phyloP scores from a whole-genome alignment of 371 early-diverging fungal genomes.

The Choanephora cucurbitarum region DNA sequence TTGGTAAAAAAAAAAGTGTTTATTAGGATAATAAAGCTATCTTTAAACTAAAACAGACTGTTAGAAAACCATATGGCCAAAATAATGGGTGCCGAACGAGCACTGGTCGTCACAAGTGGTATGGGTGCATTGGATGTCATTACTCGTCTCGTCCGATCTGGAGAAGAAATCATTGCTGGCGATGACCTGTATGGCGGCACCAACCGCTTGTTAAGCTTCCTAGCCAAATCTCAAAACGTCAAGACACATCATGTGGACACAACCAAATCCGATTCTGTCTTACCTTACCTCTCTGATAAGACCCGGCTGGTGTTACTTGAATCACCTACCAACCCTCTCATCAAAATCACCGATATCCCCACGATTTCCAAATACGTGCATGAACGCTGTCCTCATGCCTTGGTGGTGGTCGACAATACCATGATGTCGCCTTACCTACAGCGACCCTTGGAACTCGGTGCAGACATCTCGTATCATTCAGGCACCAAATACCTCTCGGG shows the following conservation, averaged over 20 bases:
- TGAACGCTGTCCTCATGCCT: slow-evolving; percentile 66
- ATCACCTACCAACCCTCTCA: slow-evolving; percentile 90
- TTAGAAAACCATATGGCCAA: slow-evolving; percentile 84
- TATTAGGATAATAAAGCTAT: not conserved
- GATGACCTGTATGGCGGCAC: slow-evolving; percentile 92
- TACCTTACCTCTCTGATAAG: slow-evolving; percentile 68
- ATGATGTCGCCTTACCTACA: slow-evolving; percentile 94
- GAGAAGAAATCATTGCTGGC: slow-evolving; percentile 87
- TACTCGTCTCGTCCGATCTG: slow-evolving; percentile 73
- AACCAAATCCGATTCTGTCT: slow-evolving; percentile 63
- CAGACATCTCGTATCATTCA: slow-evolving; percentile 86
- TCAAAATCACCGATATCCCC: slow-evolving; percentile 83
- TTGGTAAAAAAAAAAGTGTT: slow-evolving; percentile 56
- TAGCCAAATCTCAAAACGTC: slow-evolving; percentile 68
- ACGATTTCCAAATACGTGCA: slow-evolving; percentile 72
- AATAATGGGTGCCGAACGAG: slow-evolving; percentile 79
- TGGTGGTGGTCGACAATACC: slow-evolving; percentile 93
- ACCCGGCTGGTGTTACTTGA: slow-evolving; percentile 84
- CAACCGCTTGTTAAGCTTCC: slow-evolving; percentile 78
- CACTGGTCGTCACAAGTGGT: slow-evolving; percentile 82
- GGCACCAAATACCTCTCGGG: slow-evolving; percentile 91
- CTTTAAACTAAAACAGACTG: slow-evolving; percentile 8
- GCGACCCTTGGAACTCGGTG: slow-evolving; percentile 83
- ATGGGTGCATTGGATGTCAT: slow-evolving; percentile 91
- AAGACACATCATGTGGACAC: slow-evolving; percentile 86